Percentiles rank a stretch among this genome's conserved stretches.
Conservation (phyloP, 805 yeast species). For the Teunomyces cretensis region DNA sequence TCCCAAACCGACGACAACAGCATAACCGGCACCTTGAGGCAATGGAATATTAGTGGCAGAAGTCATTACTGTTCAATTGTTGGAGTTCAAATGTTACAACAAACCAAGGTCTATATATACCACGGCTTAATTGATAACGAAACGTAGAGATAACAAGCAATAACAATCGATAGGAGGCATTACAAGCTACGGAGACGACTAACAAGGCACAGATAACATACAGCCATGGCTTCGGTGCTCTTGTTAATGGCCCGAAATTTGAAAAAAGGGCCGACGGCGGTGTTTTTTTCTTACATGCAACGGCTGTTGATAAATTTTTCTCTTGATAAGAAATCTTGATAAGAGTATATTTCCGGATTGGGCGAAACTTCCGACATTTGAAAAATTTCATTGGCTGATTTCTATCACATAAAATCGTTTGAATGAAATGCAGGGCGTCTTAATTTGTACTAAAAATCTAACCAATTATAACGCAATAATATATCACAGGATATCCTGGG, state of each 20-base stretch:
- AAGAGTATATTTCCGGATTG: neutral
- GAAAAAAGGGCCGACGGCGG: conserved; percentile 4
- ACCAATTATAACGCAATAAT: too few species aligned
- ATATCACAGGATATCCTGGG: too few species aligned
- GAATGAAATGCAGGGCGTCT: too few species aligned
- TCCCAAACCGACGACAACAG: conserved; percentile 86
- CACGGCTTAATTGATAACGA: neutral
- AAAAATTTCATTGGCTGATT: neutral
- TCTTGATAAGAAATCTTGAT: conserved; percentile 3
- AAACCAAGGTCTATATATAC: neutral
- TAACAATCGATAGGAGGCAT: neutral
- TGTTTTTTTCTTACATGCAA: neutral
- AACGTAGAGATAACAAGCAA: neutral
- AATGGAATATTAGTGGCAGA: conserved; percentile 32
- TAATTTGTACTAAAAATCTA: too few species aligned
- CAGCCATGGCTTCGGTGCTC: neutral
- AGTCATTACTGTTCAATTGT: conserved; percentile 11
- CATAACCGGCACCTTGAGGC: conserved; percentile 84
- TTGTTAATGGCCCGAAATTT: conserved; percentile 1
- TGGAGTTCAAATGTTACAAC: neutral
- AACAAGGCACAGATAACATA: neutral
- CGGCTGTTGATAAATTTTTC: neutral
- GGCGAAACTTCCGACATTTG: neutral
- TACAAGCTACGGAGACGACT: neutral
- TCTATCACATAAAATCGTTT: neutral